These are phyloP conservation scores for Yarrowia divulgata DNA, from an alignment of 805 yeast genomes.

Conservation along the genomic window DNA sequence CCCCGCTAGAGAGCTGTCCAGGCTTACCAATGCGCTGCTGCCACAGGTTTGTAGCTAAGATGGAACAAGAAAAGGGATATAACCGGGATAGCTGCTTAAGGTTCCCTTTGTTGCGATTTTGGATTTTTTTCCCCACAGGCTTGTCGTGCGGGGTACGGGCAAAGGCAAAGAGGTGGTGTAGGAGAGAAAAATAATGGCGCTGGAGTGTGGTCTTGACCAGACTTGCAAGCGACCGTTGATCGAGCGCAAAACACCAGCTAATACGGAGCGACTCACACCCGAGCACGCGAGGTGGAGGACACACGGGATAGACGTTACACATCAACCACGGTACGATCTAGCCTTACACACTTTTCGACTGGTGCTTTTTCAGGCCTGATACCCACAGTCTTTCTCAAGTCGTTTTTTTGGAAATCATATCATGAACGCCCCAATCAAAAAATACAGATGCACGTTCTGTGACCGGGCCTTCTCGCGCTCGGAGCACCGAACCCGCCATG, in stretches of 20 bases:
- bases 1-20: background rate
- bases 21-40: background rate
- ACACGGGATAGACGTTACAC: background rate
- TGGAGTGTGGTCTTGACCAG: constrained; percentile 7
- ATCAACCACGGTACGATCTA: too few species aligned
- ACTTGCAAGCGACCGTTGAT: constrained; percentile 15
- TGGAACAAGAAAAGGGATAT: constrained; percentile 18
- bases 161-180: constrained; percentile 18
- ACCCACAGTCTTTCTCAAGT: constrained; percentile 8
- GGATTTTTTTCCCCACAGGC: constrained; percentile 36
- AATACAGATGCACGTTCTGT: constrained; percentile 79
- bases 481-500: constrained; percentile 80
- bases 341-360: background rate
- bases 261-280: constrained; percentile 20
- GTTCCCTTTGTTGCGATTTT: constrained; percentile 17
- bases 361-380: background rate
- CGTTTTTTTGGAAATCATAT: constrained; percentile 9
- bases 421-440: constrained; percentile 52
- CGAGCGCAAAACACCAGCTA: constrained; percentile 9
- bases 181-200: constrained; percentile 19
- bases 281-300: constrained; percentile 30
- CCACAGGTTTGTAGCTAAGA: background rate
- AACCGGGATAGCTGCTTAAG: constrained; percentile 25
- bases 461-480: constrained; percentile 81
- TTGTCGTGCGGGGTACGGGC: constrained; percentile 36